phyloP scores from a whole-genome alignment of 768 basidiomycete species.

The Naganishia antarctica region DNA sequence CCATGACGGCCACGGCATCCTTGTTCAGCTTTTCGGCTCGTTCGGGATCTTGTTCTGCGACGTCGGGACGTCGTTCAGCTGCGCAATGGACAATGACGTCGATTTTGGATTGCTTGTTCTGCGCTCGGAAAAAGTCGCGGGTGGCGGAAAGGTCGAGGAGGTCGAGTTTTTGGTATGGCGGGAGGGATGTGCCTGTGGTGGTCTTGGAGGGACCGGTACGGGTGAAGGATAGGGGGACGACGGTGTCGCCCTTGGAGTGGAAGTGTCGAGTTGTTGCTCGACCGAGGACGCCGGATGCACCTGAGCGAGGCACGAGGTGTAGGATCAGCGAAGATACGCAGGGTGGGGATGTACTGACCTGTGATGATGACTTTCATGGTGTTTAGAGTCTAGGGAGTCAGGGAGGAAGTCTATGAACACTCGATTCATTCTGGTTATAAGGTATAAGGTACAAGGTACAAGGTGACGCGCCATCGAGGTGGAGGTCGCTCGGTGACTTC shows the following conservation, averaged over 20 bases:
- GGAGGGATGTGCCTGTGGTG: constrained; percentile 62
- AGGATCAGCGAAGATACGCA: background rate
- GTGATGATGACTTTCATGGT: constrained; percentile 24
- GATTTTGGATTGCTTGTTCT: constrained; percentile 66
- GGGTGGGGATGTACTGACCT: background rate
- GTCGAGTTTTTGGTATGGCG: constrained; percentile 57
- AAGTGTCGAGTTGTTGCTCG: constrained; percentile 70
- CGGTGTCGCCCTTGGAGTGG: constrained; percentile 50
- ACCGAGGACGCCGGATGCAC: constrained; percentile 88
- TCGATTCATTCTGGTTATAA: too few relatives aligned
- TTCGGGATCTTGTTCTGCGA: constrained; percentile 78
- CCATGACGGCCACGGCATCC: constrained; percentile 54
- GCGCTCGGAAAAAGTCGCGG: constrained; percentile 56
- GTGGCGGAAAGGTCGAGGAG: constrained; percentile 60
- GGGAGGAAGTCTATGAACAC: too few relatives aligned
- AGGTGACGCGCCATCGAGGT: too few relatives aligned
- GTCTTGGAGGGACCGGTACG: constrained; percentile 55
- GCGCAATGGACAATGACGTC: constrained; percentile 83
- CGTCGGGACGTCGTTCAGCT: constrained; percentile 86
- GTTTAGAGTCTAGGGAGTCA: background rate
- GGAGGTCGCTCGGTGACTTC: too few relatives aligned
- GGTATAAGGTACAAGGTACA: too few relatives aligned
- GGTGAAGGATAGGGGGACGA: constrained; percentile 69
- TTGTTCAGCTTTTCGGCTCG: constrained; percentile 36
- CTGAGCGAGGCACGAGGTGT: constrained; percentile 50